Evolutionary conservation across 495 filamentous ascomycete species (phyloP).

Genomic region (Aspergillus baeticus): DNA sequence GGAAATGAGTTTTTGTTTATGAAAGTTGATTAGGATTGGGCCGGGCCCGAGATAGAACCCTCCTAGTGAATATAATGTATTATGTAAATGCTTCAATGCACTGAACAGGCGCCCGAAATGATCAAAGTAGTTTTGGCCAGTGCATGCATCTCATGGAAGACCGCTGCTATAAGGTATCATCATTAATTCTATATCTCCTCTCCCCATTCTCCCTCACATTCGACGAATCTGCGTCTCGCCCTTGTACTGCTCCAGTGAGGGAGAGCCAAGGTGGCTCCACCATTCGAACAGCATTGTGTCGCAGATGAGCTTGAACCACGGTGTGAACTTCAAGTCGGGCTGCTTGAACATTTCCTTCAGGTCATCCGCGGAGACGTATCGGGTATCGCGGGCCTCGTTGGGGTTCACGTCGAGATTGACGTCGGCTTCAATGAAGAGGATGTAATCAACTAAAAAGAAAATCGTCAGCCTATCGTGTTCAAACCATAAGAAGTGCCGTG

Average conservation of each 20-base stretch:
- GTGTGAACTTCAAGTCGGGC: slow-evolving; percentile 79
- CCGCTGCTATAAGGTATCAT: slow-evolving; percentile 1
- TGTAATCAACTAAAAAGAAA: slow-evolving; percentile 80
- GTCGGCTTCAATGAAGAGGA: slow-evolving; percentile 94
- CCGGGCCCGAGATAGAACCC: background rate
- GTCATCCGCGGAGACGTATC: slow-evolving; percentile 79
- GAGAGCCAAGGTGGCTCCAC: slow-evolving; percentile 84
- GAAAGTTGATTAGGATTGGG: background rate
- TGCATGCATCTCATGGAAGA: slow-evolving; percentile 9
- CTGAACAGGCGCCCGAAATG: background rate
- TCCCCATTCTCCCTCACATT: slow-evolving; percentile 54
- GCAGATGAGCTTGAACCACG: slow-evolving; percentile 99
- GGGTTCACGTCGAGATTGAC: slow-evolving; percentile 76
- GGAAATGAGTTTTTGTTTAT: background rate
- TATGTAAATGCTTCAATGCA: background rate
- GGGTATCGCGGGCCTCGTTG: slow-evolving; percentile 84
- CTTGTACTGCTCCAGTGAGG: slow-evolving; percentile 76
- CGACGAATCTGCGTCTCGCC: slow-evolving; percentile 84
- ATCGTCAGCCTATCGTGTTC: slow-evolving; percentile 19
- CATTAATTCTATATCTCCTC: slow-evolving; percentile 8
- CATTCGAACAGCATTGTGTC: slow-evolving; percentile 96
- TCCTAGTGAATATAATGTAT: background rate
- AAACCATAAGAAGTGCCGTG: too few species aligned
- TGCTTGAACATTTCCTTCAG: slow-evolving; percentile 85
- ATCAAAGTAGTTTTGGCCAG: background rate